These are phyloP conservation scores for Xylaria arbuscula DNA, from an alignment of 2,329 filamentous ascomycete species.

Conservation along the genomic window DNA sequence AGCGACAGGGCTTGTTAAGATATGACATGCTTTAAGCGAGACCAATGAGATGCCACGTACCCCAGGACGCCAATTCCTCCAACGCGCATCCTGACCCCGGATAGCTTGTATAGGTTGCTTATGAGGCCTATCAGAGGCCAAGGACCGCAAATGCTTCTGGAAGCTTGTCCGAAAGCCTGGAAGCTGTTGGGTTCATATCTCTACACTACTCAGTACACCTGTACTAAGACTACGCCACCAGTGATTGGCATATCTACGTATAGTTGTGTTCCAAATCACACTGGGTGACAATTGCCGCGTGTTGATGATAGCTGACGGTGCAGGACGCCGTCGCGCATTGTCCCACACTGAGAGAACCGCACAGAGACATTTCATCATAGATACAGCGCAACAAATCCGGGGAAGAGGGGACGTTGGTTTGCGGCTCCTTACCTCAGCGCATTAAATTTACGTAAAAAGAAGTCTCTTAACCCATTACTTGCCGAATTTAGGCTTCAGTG, in stretches of 20 bases:
- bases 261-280: background rate
- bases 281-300: conserved; percentile 1
- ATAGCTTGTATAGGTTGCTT: conserved; percentile 13
- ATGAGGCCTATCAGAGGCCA: conserved; percentile 13
- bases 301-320: background rate
- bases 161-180: conserved; percentile 22
- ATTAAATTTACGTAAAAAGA: conserved; percentile 32
- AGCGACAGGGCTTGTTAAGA: conserved; percentile 10
- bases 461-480: background rate
- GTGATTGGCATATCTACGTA: background rate
- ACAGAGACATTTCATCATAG: background rate
- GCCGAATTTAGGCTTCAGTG: conserved; percentile 1
- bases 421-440: conserved; percentile 26
- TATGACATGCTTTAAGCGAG: conserved; percentile 27
- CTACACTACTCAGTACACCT: background rate
- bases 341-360: conserved; percentile 2
- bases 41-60: conserved; percentile 24
- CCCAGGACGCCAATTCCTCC: conserved; percentile 7
- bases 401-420: conserved; percentile 29
- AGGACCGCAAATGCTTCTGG: conserved; percentile 23
- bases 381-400: conserved; percentile 19
- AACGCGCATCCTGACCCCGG: conserved; percentile 19
- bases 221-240: background rate
- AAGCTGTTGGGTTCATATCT: background rate
- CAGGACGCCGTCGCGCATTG: background rate